Evolutionary conservation across 2,329 filamentous ascomycete genomes (phyloP).

Genomic region (Mycosphaerella sp.): DNA sequence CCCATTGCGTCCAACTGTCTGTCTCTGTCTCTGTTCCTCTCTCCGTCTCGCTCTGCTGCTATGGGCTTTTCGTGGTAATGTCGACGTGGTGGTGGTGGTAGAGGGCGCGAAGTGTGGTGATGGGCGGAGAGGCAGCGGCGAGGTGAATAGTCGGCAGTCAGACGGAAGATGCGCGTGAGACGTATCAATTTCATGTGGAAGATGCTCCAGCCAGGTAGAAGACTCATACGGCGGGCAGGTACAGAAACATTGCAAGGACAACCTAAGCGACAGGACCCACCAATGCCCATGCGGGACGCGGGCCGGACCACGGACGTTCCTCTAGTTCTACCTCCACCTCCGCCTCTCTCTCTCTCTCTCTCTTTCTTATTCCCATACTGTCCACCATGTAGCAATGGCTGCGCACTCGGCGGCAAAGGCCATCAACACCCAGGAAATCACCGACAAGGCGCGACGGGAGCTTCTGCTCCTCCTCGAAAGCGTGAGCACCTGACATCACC

Average conservation of each 20-base stretch:
- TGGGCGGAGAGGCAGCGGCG: too few relatives aligned
- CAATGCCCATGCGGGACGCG: too few relatives aligned
- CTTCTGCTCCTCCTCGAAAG: slow-evolving; percentile 86
- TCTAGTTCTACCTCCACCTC: neutral
- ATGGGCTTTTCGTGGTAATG: neutral
- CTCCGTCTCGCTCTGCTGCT: neutral
- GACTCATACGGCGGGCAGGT: neutral
- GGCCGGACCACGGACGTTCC: neutral
- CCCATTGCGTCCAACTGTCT: slow-evolving; percentile 38
- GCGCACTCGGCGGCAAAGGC: slow-evolving; percentile 51
- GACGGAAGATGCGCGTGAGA: slow-evolving; percentile 6
- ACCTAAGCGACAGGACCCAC: neutral
- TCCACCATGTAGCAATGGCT: slow-evolving; percentile 33
- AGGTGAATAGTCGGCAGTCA: too few relatives aligned
- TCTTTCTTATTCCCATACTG: neutral
- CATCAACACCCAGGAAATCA: slow-evolving; percentile 70
- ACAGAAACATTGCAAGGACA: neutral
- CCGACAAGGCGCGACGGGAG: slow-evolving; percentile 78
- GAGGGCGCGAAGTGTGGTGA: neutral
- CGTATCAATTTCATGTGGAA: neutral
- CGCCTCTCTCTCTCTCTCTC: neutral
- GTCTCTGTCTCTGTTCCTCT: neutral
- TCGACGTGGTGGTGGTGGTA: neutral
- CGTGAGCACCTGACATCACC: slow-evolving; percentile 58
- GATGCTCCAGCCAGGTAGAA: neutral